A percentile compares a stretch with the other conserved stretches of the same genome.
Evolutionary conservation across 768 basidiomycete genomes (phyloP).

Genomic region (Coprinopsis sp.): DNA sequence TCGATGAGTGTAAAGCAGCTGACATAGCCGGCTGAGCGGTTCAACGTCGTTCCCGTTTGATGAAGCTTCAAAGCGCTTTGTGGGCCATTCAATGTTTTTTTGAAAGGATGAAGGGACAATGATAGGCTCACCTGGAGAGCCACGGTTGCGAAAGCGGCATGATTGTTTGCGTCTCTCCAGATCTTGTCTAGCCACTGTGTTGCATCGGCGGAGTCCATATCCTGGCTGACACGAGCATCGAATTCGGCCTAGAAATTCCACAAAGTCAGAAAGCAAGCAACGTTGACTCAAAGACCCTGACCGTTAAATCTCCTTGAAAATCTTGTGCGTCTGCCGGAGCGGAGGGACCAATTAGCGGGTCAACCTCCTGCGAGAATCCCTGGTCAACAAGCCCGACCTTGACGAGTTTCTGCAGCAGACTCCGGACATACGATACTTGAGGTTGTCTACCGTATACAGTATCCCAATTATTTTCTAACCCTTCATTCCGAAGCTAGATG

Average conservation of each 20-base stretch:
- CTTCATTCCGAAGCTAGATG: not conserved
- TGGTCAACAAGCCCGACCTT: conserved; percentile 51
- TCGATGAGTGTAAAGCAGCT: conserved; percentile 55
- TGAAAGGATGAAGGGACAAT: conserved; percentile 1
- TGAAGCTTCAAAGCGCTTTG: conserved; percentile 59
- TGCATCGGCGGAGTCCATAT: conserved; percentile 36
- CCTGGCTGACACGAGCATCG: conserved; percentile 36
- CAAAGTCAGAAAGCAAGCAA: conserved; percentile 26
- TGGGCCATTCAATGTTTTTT: not conserved
- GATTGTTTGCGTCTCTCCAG: conserved; percentile 52
- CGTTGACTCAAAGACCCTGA: conserved; percentile 20
- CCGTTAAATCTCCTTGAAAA: conserved; percentile 53
- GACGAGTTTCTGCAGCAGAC: conserved; percentile 53
- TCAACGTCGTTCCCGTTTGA: conserved; percentile 59
- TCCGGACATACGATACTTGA: conserved; percentile 35
- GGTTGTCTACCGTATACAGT: not conserved
- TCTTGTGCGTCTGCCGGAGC: conserved; percentile 51
- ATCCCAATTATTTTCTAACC: not conserved
- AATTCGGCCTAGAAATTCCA: conserved; percentile 51
- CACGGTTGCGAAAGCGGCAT: conserved; percentile 52
- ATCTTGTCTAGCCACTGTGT: conserved; percentile 40
- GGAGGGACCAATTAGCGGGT: conserved; percentile 26
- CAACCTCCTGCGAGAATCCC: conserved; percentile 44
- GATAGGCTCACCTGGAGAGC: conserved; percentile 47
- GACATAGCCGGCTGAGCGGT: conserved; percentile 65